Evolutionary conservation across 2,329 filamentous ascomycete genomes (phyloP).

Genomic region (Stemphylium vesicarium): DNA sequence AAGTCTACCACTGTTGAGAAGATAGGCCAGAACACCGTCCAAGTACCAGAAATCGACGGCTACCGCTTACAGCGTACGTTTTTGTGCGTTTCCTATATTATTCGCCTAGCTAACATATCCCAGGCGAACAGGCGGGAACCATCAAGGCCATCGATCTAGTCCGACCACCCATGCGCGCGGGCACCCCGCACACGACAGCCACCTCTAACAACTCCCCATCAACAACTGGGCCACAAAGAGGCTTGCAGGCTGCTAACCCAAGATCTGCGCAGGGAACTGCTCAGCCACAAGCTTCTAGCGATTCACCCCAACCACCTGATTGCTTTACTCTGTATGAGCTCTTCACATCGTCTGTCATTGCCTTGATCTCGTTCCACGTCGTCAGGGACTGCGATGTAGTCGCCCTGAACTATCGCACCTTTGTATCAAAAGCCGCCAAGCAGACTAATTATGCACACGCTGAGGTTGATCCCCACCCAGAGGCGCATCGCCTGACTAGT

Average conservation of each 20-base stretch:
- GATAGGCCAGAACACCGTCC: conserved; percentile 24
- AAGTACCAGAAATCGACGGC: conserved; percentile 37
- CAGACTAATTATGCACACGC: conserved; percentile 11
- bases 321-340: conserved; percentile 46
- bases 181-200: conserved; percentile 28
- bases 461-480: conserved; percentile 6
- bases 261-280: conserved; percentile 25
- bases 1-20: conserved; percentile 33
- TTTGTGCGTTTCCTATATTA: too few relatives aligned
- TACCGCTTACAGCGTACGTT: conserved; percentile 41
- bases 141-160: conserved; percentile 46
- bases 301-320: conserved; percentile 36
- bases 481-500: conserved; percentile 36
- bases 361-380: conserved; percentile 43
- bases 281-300: conserved; percentile 17
- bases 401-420: conserved; percentile 48
- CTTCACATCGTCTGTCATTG: conserved; percentile 47
- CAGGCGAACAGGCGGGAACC: conserved; percentile 42
- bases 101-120: conserved; percentile 25
- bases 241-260: conserved; percentile 22
- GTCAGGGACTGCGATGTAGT: conserved; percentile 41
- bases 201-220: conserved; percentile 27
- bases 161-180: conserved; percentile 33
- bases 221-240: conserved; percentile 26
- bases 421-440: conserved; percentile 34